Percentiles rank a stretch among this genome's conserved stretches.
These are phyloP conservation scores for Fusarium oligoseptatum DNA, from an alignment of 2,329 filamentous ascomycete species.

Conservation along the genomic window DNA sequence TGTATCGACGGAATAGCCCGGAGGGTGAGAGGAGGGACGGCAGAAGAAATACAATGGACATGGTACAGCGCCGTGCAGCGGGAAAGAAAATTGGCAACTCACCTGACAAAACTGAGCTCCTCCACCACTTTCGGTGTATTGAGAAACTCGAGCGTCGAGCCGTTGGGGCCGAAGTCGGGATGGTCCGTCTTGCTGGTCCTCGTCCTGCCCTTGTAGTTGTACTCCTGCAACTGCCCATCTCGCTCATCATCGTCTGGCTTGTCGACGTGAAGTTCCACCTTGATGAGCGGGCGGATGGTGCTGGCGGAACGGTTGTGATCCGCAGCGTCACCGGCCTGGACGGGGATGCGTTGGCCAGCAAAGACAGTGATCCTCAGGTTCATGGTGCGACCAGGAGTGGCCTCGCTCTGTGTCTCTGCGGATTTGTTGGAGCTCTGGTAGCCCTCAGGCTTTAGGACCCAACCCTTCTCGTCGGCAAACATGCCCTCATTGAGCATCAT, in stretches of 20 bases:
- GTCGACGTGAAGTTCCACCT: slow-evolving; percentile 85
- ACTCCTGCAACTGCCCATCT: slow-evolving; percentile 57
- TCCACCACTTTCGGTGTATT: slow-evolving; percentile 72
- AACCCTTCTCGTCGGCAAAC: slow-evolving; percentile 89
- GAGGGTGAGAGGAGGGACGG: slow-evolving; percentile 1
- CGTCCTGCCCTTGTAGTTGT: slow-evolving; percentile 72
- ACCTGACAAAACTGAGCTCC: slow-evolving; percentile 81
- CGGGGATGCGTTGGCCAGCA: slow-evolving; percentile 78
- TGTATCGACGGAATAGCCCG: slow-evolving; percentile 9
- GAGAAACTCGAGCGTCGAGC: slow-evolving; percentile 70
- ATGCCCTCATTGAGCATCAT: slow-evolving; percentile 98
- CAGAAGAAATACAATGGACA: neutral
- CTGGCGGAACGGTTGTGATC: slow-evolving; percentile 50
- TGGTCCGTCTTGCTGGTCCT: slow-evolving; percentile 68
- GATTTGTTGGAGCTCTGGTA: slow-evolving; percentile 69
- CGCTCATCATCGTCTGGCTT: slow-evolving; percentile 58
- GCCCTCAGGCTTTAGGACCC: slow-evolving; percentile 85
- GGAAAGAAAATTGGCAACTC: slow-evolving; percentile 50
- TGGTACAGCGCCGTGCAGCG: neutral
- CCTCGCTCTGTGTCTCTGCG: slow-evolving; percentile 59
- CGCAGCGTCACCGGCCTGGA: slow-evolving; percentile 47
- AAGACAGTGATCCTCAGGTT: slow-evolving; percentile 79
- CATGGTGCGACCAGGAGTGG: slow-evolving; percentile 66
- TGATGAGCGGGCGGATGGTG: slow-evolving; percentile 77
- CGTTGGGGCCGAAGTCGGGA: slow-evolving; percentile 70